Conservation (phyloP, 2,329 filamentous ascomycete genomes). For the Ophiostoma sp. region DNA sequence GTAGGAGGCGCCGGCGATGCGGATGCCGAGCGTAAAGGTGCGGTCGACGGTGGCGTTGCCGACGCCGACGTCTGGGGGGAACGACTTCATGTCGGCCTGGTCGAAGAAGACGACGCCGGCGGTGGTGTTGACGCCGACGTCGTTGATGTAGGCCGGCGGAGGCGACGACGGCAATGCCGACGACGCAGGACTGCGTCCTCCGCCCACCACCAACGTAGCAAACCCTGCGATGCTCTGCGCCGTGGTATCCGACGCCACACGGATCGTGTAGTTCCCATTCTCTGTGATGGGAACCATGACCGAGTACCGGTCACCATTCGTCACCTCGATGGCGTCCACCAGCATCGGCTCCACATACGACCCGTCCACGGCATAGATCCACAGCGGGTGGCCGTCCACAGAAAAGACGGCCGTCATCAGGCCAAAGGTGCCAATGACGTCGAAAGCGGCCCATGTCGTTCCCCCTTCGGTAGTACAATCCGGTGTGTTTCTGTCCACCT, state of each 20-base stretch:
- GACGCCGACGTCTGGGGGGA: slow-evolving; percentile 48
- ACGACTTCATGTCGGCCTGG: slow-evolving; percentile 46
- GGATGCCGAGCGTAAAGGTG: slow-evolving; percentile 48
- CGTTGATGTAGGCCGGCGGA: slow-evolving; percentile 45
- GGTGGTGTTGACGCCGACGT: slow-evolving; percentile 47
- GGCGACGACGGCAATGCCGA: not conserved
- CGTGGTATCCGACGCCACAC: slow-evolving; percentile 49
- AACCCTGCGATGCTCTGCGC: slow-evolving; percentile 58
- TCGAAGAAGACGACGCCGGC: slow-evolving; percentile 47
- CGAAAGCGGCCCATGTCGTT: slow-evolving; percentile 51
- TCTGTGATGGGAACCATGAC: slow-evolving; percentile 46
- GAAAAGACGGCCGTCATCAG: slow-evolving; percentile 48
- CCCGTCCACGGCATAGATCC: slow-evolving; percentile 56
- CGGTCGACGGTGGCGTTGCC: slow-evolving; percentile 42
- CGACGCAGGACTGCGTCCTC: not conserved
- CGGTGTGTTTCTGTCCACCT: slow-evolving; percentile 34
- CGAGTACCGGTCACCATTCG: slow-evolving; percentile 56
- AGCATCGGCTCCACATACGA: slow-evolving; percentile 54
- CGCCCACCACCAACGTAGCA: slow-evolving; percentile 49
- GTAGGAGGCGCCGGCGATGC: slow-evolving; percentile 46
- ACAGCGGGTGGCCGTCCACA: slow-evolving; percentile 56
- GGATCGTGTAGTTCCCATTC: slow-evolving; percentile 54
- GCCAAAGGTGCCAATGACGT: slow-evolving; percentile 55
- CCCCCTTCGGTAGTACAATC: not conserved
- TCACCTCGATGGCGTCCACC: slow-evolving; percentile 49